Evolutionary conservation across 2,329 filamentous ascomycete species (phyloP), one percentile per base, ranked within the genome.

Genomic region (Chalara sp.): DNA sequence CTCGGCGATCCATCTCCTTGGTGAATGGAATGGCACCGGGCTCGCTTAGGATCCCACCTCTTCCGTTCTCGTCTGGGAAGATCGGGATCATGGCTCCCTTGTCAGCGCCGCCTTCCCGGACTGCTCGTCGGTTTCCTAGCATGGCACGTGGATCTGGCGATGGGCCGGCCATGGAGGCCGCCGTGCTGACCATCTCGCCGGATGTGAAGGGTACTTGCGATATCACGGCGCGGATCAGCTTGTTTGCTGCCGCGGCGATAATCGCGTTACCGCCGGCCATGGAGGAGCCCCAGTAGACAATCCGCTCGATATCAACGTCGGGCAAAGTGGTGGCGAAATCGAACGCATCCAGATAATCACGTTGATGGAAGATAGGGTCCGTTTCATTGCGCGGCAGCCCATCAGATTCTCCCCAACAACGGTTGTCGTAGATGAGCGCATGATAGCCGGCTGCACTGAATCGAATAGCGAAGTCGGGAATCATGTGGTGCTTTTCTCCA

Each of bases 251-350:
- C 10, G 61, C 69, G 39, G 68, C 64, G 31, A 55, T 59, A 1
- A 72, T 56, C 7, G 67, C 68, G 56, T 70, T 63, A 6, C 69
- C 70, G 10, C 68, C 69, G 46, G 59, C 61, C 53, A 67, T 64
- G 28, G 61, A 61, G 43, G 53, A 59, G 6, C 68, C 69, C 66
- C 68, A 71, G 31, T 67, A 56, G 13, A 59, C 67, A 42, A 70
- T 64, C 28, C 57, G 58, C 6, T 56, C 41, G 1, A 51, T 11
- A 53, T 68, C 60, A 6, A 69, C 63, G 30, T 66, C 58, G 3
- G 55, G 43, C 6, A 59, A 48, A 7, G 59, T 57, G 31, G 61
- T 58, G 3, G 63, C 64, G 50, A 61, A 70, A 10, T 63, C 66
- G 44, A 70, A 65, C 6, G 68, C 69, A 53, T 70, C 65, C 6